Conservation (phyloP, 352 stramenopile genomes). For the Pythium coloratum region DNA sequence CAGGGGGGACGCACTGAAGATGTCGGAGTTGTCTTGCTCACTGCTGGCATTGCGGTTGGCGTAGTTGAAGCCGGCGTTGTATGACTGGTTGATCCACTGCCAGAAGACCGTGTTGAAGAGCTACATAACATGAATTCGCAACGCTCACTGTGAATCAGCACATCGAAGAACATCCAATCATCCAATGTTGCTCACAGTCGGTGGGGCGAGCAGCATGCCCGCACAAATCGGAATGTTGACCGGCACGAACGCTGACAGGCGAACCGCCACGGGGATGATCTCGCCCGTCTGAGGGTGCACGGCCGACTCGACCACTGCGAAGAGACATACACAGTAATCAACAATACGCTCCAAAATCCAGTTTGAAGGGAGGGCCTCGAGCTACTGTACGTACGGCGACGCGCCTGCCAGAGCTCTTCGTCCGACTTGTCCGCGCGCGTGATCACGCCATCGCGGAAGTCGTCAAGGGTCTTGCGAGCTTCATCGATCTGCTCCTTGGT, state of each 20-base stretch:
- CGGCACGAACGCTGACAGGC: conserved; percentile 82
- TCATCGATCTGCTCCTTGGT: conserved; percentile 65
- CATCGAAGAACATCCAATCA: too few species aligned
- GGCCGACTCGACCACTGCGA: conserved; percentile 68
- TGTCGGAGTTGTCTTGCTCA: conserved; percentile 71
- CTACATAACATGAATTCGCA: conserved; percentile 7
- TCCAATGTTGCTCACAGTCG: conserved; percentile 41
- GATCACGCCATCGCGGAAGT: conserved; percentile 56
- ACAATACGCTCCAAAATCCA: not conserved
- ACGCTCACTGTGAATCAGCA: too few species aligned
- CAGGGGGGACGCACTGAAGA: conserved; percentile 54
- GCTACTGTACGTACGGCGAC: conserved; percentile 39
- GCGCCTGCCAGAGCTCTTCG: conserved; percentile 75
- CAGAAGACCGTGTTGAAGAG: conserved; percentile 80
- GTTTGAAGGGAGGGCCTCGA: too few species aligned
- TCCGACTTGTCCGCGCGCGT: conserved; percentile 45
- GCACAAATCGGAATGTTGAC: conserved; percentile 88
- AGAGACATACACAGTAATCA: not conserved
- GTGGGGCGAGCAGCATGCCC: conserved; percentile 79
- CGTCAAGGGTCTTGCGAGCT: conserved; percentile 49
- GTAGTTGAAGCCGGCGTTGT: conserved; percentile 90
- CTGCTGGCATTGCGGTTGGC: conserved; percentile 85
- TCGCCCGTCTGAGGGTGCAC: conserved; percentile 86
- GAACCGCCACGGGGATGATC: conserved; percentile 60
- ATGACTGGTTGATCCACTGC: conserved; percentile 91